Conservation (phyloP, 164 flowering plant genomes). For the Chloranthus sessilifolius region DNA sequence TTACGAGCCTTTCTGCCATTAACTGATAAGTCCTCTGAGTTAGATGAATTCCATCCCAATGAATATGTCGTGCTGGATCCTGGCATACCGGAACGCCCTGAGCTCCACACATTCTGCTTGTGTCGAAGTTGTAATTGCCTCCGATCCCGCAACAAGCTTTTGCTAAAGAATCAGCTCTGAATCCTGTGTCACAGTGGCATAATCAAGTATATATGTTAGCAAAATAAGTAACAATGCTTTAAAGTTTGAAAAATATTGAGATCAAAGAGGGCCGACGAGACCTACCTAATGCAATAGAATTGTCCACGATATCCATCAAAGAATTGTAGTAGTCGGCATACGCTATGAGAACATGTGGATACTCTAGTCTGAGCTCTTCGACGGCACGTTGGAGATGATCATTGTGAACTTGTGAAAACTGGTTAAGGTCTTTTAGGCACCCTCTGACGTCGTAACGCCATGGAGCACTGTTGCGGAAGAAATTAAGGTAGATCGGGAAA, state of each 20-base stretch:
- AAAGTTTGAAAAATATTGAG: no score
- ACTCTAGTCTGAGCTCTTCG: constrained; percentile 1
- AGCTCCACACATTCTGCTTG: constrained; percentile 4
- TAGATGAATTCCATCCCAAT: constrained; percentile 29
- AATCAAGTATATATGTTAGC: no score
- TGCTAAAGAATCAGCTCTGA: not conserved
- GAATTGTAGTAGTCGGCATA: constrained; percentile 7
- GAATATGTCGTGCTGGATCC: constrained; percentile 6
- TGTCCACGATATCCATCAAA: not conserved
- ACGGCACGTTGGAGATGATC: not conserved
- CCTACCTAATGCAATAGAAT: not conserved
- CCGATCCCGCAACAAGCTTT: constrained; percentile 16
- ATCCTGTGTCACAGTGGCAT: no score
- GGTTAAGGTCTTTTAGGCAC: constrained; percentile 7
- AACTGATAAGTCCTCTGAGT: constrained; percentile 15
- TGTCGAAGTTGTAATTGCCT: constrained; percentile 1
- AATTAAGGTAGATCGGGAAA: constrained; percentile 4
- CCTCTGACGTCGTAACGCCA: constrained; percentile 2
- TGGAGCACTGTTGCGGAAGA: not conserved
- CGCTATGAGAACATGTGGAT: not conserved
- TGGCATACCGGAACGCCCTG: constrained; percentile 11
- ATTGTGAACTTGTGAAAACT: constrained; percentile 2
- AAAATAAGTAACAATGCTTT: not conserved
- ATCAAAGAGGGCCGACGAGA: not conserved
- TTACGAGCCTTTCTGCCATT: constrained; percentile 5